A percentile compares a stretch with the other conserved stretches of the same genome.
These are phyloP conservation scores for Irpex lacteus DNA, from an alignment of 1,284 basidiomycete genomes.

Conservation along the genomic window DNA sequence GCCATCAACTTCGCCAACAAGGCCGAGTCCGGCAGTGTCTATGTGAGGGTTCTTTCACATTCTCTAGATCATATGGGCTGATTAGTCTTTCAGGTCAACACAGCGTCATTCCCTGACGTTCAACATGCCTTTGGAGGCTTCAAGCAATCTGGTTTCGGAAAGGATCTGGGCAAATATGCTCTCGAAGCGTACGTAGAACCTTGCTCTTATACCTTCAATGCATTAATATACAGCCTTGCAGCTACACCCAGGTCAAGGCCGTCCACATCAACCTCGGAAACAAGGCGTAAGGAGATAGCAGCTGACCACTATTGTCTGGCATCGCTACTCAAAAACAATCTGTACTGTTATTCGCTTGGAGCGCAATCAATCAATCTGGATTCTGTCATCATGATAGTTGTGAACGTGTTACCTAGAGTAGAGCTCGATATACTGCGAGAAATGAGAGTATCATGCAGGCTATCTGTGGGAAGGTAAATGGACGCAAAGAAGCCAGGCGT, in stretches of 20 bases:
- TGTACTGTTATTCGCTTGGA: too few relatives aligned
- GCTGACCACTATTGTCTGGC: too few relatives aligned
- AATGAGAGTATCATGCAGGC: too few relatives aligned
- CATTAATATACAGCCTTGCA: constrained; percentile 36
- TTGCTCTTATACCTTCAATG: background rate
- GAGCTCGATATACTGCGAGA: too few relatives aligned
- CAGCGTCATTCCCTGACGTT: constrained; percentile 63
- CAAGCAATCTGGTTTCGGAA: constrained; percentile 83
- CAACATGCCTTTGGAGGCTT: constrained; percentile 64
- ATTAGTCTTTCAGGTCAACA: constrained; percentile 29
- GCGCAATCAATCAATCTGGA: too few relatives aligned
- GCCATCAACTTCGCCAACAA: constrained; percentile 74
- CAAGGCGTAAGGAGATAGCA: constrained; percentile 14
- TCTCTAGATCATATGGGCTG: background rate
- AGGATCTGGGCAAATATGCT: constrained; percentile 84
- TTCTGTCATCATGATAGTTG: too few relatives aligned
- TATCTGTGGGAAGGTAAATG: too few relatives aligned
- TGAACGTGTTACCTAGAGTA: too few relatives aligned
- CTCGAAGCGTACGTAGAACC: constrained; percentile 6
- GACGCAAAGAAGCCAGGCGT: too few relatives aligned
- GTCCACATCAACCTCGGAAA: constrained; percentile 74
- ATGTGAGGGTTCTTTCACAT: constrained; percentile 36
- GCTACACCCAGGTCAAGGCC: constrained; percentile 84
- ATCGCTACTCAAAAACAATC: too few relatives aligned
- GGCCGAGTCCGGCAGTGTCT: constrained; percentile 82